Percentiles rank a stretch among this genome's conserved stretches.
phyloP scores from a whole-genome alignment of 106 monocot species.

The Dendrobium chrysotoxum region DNA sequence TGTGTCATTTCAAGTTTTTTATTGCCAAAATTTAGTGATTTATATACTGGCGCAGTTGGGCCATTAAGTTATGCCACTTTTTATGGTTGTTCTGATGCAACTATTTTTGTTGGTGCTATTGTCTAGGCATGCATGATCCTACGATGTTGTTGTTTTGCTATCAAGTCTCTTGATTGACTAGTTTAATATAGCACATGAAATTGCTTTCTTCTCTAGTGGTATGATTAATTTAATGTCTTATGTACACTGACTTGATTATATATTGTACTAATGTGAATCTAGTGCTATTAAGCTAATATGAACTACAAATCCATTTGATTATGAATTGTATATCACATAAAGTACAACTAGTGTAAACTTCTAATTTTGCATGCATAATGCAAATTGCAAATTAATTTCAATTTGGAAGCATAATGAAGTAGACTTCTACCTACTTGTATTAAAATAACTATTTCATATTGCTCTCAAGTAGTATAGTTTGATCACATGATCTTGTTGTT shows the following conservation, averaged over 20 bases:
- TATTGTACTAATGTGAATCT: not conserved
- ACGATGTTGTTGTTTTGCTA: not conserved
- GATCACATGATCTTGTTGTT: no score
- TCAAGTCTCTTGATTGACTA: not conserved
- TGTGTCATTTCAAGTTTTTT: conserved; percentile 43
- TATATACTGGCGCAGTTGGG: conserved; percentile 71
- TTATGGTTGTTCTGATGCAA: conserved; percentile 84
- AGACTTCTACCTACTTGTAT: not conserved
- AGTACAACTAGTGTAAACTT: not conserved
- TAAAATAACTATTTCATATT: no score
- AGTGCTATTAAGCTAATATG: not conserved
- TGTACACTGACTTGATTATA: not conserved
- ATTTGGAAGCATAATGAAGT: not conserved
- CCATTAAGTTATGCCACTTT: conserved; percentile 74
- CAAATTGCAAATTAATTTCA: not conserved
- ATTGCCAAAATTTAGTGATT: conserved; percentile 67
- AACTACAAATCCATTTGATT: not conserved
- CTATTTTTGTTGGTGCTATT: conserved; percentile 67
- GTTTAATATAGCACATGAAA: not conserved
- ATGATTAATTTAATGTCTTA: not conserved
- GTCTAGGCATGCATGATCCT: conserved; percentile 52
- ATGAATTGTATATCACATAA: not conserved
- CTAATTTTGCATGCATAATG: not conserved
- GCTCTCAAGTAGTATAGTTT: no score
- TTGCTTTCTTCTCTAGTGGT: not conserved